Conservation (phyloP, 495 filamentous ascomycete species). For the Neurospora sublineolata region DNA sequence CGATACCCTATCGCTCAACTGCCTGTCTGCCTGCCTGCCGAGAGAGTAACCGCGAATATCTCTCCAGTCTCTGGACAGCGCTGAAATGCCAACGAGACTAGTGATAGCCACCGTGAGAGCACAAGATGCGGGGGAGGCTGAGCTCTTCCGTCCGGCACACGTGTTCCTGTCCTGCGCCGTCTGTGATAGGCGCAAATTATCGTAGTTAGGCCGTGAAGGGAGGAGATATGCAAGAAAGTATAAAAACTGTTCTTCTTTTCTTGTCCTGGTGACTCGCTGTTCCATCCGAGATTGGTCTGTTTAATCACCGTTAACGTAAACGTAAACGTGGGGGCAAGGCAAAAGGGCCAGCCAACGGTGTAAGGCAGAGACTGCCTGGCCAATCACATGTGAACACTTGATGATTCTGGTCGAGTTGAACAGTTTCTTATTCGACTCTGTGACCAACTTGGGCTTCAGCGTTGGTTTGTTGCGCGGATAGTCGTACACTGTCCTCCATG, state of each 20-base stretch:
- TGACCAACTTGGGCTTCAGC: neutral
- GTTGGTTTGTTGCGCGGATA: neutral
- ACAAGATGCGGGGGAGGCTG: neutral
- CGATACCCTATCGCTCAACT: neutral
- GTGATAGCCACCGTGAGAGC: neutral
- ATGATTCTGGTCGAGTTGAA: neutral
- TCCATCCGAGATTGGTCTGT: neutral
- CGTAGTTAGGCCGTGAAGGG: neutral
- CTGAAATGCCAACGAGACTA: neutral
- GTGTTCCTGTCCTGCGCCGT: neutral
- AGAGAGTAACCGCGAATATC: neutral
- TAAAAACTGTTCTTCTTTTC: neutral
- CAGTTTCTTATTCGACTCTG: neutral
- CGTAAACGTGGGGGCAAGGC: neutral
- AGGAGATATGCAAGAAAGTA: neutral
- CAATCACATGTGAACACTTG: neutral
- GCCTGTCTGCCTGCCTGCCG: neutral
- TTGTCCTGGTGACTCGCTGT: neutral
- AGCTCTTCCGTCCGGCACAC: neutral
- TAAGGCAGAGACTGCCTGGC: neutral
- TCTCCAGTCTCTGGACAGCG: neutral
- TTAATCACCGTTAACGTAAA: neutral
- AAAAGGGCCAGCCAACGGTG: neutral
- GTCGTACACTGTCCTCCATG: neutral
- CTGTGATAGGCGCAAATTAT: neutral